Base-by-base conservation (phyloP, 306 rosid species). In the Cucumis hystrix region DNA sequence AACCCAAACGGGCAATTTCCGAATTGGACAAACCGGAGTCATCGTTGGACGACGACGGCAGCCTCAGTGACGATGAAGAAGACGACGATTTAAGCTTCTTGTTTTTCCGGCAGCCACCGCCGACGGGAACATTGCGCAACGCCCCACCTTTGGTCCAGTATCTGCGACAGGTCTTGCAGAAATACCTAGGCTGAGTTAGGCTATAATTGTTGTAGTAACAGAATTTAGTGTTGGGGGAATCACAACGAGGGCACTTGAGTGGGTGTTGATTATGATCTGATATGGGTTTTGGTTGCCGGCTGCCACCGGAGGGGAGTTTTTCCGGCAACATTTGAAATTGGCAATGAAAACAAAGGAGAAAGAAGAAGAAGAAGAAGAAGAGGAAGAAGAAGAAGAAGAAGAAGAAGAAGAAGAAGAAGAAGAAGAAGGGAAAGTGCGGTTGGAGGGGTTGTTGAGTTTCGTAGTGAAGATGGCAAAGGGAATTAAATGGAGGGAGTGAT, bases 131-230 rank as follows among this genome's bases (percentile, higher is more conserved):
- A 82, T 90, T 95, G 33, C 99, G 89, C 45, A 95, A 77, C 40
- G 99, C 97, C 2, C 99, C 99, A 21, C 97, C 99, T 80, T 87
- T 92, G 49, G 99, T 95, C 98, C 99, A 95, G 89, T 95, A 95
- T 57, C 99, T 83, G 57, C 99, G 81, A 76, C 99, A 95, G 10
- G 96, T 89, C 83, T 95, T 95, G 87, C 99, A 95, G 91, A 95
- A 95, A 77, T 92, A 93, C 43, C 99, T 72, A 0, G 99, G 99
- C 82, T 95, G 99, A 6, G 96, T 90, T 57, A 95, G 93, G 83
- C 97, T 95, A 84, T 95, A 95, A 84, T 95, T 95, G 89, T 95
- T 95, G 89, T 92, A 95, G 92, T 95, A 95, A 77, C 99, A 95
- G 90, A 95, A 95, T 63, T 95, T 95, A 15, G 99, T 95, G 87